Conservation (phyloP, 805 yeast genomes). For the Tetrapisispora iriomotensis region DNA sequence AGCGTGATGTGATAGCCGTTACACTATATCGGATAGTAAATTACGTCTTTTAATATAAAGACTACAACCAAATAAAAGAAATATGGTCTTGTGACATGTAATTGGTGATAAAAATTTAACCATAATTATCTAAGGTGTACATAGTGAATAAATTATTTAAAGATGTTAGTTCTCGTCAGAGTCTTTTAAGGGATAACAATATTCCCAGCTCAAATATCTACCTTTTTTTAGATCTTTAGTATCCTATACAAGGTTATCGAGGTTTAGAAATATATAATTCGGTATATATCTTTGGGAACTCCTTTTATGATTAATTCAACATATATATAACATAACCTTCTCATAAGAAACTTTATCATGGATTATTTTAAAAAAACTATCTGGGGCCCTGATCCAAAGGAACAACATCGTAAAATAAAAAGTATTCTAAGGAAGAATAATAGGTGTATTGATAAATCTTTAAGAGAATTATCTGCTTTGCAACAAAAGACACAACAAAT, state of each 20-base stretch:
- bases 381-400: constrained; percentile 96
- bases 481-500: constrained; percentile 70
- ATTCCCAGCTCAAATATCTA: no score
- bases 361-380: constrained; percentile 76
- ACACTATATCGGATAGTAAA: constrained; percentile 2
- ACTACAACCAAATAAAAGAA: no score
- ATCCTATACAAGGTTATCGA: no score
- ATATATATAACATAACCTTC: neutral
- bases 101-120: neutral
- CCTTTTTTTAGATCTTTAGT: no score
- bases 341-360: constrained; percentile 37
- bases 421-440: constrained; percentile 72
- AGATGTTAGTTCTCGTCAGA: no score
- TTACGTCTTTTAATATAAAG: no score
- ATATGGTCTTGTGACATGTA: no score
- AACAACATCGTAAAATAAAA: constrained; percentile 70
- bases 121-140: no score
- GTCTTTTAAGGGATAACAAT: no score
- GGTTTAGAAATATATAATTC: no score
- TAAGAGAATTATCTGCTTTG: constrained; percentile 50
- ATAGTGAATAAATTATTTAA: no score
- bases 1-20: constrained; percentile 8
- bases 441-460: constrained; percentile 64
- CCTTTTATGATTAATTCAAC: neutral
- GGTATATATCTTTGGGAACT: no score